A percentile compares a stretch with the other conserved stretches of the same genome.
phyloP scores from a whole-genome alignment of 2,329 filamentous ascomycete species.

The Neophaeococcomyces mojaviensis region DNA sequence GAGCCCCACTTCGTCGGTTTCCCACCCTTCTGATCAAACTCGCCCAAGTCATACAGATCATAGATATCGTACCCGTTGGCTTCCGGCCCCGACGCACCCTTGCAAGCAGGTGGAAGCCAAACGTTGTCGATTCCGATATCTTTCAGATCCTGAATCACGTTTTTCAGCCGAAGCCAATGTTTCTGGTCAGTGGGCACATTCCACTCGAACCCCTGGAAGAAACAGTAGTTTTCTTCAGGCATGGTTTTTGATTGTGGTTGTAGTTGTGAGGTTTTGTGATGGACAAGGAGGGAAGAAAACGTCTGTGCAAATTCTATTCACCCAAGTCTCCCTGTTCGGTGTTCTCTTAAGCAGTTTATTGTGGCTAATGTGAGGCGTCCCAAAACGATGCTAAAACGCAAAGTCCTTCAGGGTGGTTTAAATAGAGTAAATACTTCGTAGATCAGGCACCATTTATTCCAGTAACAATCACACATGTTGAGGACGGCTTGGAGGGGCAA shows the following conservation, averaged over 20 bases:
- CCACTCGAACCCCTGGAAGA: slow-evolving; percentile 62
- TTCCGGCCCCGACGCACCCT: slow-evolving; percentile 45
- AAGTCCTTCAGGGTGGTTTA: too few relatives aligned
- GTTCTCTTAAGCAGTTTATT: too few relatives aligned
- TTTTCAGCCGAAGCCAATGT: slow-evolving; percentile 49
- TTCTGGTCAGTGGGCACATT: slow-evolving; percentile 50
- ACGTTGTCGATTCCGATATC: slow-evolving; percentile 48
- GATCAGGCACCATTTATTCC: too few relatives aligned
- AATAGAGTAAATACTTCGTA: too few relatives aligned
- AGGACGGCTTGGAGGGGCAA: too few relatives aligned
- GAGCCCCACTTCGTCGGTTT: slow-evolving; percentile 54
- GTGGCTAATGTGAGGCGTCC: too few relatives aligned
- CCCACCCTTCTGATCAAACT: slow-evolving; percentile 57
- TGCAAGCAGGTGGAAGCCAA: slow-evolving; percentile 59
- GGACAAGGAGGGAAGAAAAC: too few relatives aligned
- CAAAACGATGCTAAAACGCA: too few relatives aligned
- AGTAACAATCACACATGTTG: too few relatives aligned
- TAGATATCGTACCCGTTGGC: slow-evolving; percentile 59
- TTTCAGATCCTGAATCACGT: slow-evolving; percentile 44
- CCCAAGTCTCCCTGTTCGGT: too few relatives aligned
- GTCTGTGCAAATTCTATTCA: too few relatives aligned
- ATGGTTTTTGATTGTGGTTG: slow-evolving; percentile 4
- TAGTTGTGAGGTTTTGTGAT: background rate
- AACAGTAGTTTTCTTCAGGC: slow-evolving; percentile 25
- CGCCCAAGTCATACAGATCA: slow-evolving; percentile 56